Conservation (phyloP, 768 basidiomycete species). For the Rhizopogon roseolus region DNA sequence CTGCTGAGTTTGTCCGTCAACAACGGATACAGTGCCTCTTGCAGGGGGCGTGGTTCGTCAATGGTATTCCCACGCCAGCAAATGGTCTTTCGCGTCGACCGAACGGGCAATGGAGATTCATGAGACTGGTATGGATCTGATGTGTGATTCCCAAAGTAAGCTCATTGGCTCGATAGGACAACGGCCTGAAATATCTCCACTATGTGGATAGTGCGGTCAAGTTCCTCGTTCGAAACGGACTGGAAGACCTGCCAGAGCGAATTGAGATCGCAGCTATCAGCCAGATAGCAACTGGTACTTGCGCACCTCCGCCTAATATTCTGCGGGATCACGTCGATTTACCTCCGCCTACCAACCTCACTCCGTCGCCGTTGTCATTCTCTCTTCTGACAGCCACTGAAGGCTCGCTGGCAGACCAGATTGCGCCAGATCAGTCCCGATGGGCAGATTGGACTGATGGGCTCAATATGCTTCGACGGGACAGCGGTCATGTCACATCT, state of each 20-base stretch:
- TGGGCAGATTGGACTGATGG: constrained; percentile 97
- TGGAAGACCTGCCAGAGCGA: constrained; percentile 84
- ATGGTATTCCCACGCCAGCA: constrained; percentile 52
- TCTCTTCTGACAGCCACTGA: constrained; percentile 68
- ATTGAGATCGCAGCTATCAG: constrained; percentile 78
- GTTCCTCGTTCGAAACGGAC: constrained; percentile 71
- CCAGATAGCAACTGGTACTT: constrained; percentile 75
- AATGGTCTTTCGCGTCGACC: constrained; percentile 48
- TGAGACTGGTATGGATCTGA: constrained; percentile 59
- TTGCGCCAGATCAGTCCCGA: constrained; percentile 69
- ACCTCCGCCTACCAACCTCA: constrained; percentile 45
- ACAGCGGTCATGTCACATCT: constrained; percentile 79
- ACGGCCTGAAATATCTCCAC: constrained; percentile 74
- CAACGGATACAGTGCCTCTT: constrained; percentile 86
- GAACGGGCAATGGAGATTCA: constrained; percentile 76
- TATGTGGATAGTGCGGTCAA: constrained; percentile 80
- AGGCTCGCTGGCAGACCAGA: constrained; percentile 70
- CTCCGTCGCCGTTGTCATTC: constrained; percentile 69
- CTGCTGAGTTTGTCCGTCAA: constrained; percentile 83
- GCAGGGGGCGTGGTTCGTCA: constrained; percentile 92
- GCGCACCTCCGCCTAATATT: constrained; percentile 62
- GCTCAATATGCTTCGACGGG: constrained; percentile 78
- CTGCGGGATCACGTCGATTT: constrained; percentile 58
- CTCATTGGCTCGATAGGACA: constrained; percentile 49
- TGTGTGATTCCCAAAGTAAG: background rate